These are phyloP conservation scores for Oryza glumipatula DNA, from an alignment of 176 grass and related monocot genomes.

Conservation along the genomic window DNA sequence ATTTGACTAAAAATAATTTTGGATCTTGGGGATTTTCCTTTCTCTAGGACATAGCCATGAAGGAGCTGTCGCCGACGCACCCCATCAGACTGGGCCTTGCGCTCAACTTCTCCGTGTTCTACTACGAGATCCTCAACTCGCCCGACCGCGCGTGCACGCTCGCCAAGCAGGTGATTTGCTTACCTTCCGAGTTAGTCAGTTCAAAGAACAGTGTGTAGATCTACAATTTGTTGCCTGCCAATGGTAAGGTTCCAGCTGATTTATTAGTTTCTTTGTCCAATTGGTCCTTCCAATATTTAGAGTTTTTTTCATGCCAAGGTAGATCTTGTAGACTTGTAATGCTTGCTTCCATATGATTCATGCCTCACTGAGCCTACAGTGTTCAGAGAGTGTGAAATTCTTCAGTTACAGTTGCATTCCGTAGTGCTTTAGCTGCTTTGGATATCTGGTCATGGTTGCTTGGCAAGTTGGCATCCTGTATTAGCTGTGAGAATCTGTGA, in stretches of 20 bases:
- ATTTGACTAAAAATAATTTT: conserved; percentile 1
- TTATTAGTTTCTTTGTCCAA: not conserved
- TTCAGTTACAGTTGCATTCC: conserved; percentile 17
- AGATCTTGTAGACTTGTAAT: not conserved
- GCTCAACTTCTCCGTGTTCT: conserved; percentile 99
- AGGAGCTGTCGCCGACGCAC: conserved; percentile 88
- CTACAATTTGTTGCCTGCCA: not conserved
- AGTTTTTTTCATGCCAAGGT: not conserved
- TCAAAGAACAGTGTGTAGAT: conserved; percentile 15
- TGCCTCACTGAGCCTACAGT: not conserved
- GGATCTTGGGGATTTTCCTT: conserved; percentile 38
- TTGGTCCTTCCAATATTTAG: not conserved
- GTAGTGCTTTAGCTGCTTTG: conserved; percentile 6
- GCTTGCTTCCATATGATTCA: conserved; percentile 13
- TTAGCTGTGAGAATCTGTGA: not conserved
- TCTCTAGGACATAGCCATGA: conserved; percentile 74
- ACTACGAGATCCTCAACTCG: conserved; percentile 99
- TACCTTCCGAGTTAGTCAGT: not conserved
- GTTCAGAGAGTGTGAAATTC: conserved; percentile 8
- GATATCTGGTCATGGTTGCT: conserved; percentile 29
- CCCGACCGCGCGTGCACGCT: conserved; percentile 92
- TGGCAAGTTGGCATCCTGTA: not conserved
- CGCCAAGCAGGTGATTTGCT: conserved; percentile 77
- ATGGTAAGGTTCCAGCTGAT: not conserved
- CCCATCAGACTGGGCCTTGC: conserved; percentile 96